Evolutionary conservation across 371 early-diverging fungal species (phyloP), one percentile per base, ranked within the genome.

Genomic region (Rhizopus stolonifer): DNA sequence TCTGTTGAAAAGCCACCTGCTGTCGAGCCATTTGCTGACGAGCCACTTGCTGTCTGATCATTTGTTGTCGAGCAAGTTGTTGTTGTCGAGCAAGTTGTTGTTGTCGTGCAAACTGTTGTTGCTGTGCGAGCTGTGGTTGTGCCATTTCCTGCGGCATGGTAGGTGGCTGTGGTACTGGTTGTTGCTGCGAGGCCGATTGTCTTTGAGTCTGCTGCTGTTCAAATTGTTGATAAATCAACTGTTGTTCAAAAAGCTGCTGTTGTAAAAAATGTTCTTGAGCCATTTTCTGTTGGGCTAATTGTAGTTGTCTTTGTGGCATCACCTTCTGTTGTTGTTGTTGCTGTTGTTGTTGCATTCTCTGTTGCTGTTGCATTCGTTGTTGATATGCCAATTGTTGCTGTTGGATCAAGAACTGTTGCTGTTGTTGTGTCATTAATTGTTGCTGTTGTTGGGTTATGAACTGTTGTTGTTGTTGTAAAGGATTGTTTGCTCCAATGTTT

Each of bases 291-390:
- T 50, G 61, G n/a, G 53, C 48, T 15, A 33, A 19, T 25, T 36
- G 43, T 40, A 19, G 52, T 11, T 25, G 50, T 9, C 22, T 52
- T 34, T 49, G 60, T 42, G 50, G 46, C 18, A 51, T 46, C 7
- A 40, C 44, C 26, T 32, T 56, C 13, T 55, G 61, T 34, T 61
- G 70, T 32, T 62, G 70, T 17, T 60, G 60, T 14, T 58, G 56
- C 25, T 52, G 60, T 15, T 47, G 58, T 24, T 48, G 56, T 23
- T 23, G 45, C n/a, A 54, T 59, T 23, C 38, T 48, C 25, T 61
- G 57, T 47, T 46, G 60, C 56, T 53, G 60, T 53, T 31, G 57
- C 39, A 39, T 39, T n/a, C 17, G 19, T 11, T 45, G 58, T 4
- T 48, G 31, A 8, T 56, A 57, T 14, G 4, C n/a, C n/a, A 54